These are phyloP conservation scores for Gnomoniopsis sp. DNA, from an alignment of 2,329 filamentous ascomycete genomes.

Conservation along the genomic window DNA sequence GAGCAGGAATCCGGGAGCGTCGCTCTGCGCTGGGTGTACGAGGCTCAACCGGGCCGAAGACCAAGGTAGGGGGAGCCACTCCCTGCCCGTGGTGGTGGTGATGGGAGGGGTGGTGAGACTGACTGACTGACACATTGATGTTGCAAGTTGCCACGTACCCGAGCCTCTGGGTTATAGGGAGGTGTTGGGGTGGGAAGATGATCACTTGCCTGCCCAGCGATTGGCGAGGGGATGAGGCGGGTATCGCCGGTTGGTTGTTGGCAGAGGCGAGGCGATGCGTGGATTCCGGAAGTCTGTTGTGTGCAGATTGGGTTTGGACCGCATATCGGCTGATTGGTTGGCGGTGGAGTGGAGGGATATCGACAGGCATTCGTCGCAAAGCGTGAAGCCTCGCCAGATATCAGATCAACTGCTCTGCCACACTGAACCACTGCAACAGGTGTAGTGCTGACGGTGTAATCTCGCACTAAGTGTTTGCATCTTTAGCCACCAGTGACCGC, in stretches of 20 bases:
- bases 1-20: too few relatives aligned
- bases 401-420: background rate
- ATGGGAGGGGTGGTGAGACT: too few relatives aligned
- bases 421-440: background rate
- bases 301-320: background rate
- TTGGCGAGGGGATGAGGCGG: slow-evolving; percentile 8
- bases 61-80: too few relatives aligned
- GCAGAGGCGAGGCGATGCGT: background rate
- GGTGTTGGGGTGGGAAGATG: background rate
- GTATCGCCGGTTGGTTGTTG: background rate
- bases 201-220: background rate
- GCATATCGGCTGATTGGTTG: background rate
- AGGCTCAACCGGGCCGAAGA: too few relatives aligned
- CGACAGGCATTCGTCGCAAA: background rate
- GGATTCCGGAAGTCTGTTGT: background rate
- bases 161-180: background rate
- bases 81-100: too few relatives aligned
- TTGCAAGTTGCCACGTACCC: too few relatives aligned
- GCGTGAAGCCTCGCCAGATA: background rate
- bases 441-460: background rate
- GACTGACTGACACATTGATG: too few relatives aligned
- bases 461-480: background rate
- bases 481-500: background rate
- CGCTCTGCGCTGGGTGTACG: too few relatives aligned
- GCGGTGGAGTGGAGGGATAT: background rate